These are phyloP conservation scores for Fusarium buxicola DNA, from an alignment of 2,329 filamentous ascomycete species.

Conservation along the genomic window DNA sequence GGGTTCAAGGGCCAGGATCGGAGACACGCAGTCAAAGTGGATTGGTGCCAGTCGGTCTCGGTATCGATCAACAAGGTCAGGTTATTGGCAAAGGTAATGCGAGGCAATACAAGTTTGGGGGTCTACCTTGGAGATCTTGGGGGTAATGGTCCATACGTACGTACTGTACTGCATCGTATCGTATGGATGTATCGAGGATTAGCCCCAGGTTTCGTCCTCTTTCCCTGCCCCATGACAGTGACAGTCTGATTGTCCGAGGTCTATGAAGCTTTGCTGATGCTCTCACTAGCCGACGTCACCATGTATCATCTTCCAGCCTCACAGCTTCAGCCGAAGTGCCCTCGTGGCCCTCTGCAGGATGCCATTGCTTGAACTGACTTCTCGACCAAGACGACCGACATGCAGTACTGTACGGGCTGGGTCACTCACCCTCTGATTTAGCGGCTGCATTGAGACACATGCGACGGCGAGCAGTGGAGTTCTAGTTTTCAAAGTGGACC, in stretches of 20 bases:
- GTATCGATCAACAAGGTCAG: conserved; percentile 26
- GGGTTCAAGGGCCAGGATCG: conserved; percentile 15
- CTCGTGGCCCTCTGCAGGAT: conserved; percentile 36
- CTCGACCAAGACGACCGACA: conserved; percentile 11
- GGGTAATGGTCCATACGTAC: conserved; percentile 11
- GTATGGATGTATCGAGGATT: conserved; percentile 7
- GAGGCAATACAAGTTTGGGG: conserved; percentile 6
- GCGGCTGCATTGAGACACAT: too few relatives aligned
- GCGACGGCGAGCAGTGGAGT: background rate
- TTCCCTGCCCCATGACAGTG: conserved; percentile 8
- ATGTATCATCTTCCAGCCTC: conserved; percentile 22
- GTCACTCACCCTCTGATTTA: too few relatives aligned
- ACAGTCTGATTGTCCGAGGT: too few relatives aligned
- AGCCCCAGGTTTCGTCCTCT: conserved; percentile 24
- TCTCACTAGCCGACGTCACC: conserved; percentile 13
- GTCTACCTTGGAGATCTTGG: conserved; percentile 12
- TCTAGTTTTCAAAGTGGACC: conserved; percentile 1
- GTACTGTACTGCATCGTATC: conserved; percentile 35
- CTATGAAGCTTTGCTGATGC: background rate
- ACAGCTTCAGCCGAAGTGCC: conserved; percentile 19
- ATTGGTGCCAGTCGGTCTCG: conserved; percentile 10
- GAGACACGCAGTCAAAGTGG: conserved; percentile 18
- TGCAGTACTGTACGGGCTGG: conserved; percentile 4
- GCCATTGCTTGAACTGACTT: conserved; percentile 28
- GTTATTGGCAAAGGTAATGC: background rate